Percentiles rank a stretch among this genome's conserved stretches.
phyloP scores from a whole-genome alignment of 2,329 filamentous ascomycete genomes.

The Diaporthe sp. region DNA sequence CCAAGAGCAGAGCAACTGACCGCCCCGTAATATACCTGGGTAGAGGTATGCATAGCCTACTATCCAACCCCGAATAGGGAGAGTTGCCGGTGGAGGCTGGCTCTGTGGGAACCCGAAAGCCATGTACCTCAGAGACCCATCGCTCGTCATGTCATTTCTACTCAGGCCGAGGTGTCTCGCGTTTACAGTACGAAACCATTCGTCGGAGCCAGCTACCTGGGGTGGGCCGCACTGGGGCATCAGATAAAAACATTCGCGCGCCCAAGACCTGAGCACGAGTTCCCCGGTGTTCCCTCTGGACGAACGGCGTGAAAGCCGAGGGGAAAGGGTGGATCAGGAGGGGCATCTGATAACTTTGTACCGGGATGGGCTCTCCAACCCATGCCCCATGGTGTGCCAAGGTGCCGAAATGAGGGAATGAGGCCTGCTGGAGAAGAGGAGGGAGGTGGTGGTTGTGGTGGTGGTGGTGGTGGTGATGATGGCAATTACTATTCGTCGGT shows the following conservation, averaged over 20 bases:
- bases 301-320: neutral
- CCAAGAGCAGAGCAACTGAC: neutral
- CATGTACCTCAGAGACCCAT: neutral
- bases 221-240: constrained; percentile 30
- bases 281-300: neutral
- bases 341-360: constrained; percentile 36
- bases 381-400: constrained; percentile 8
- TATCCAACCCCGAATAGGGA: neutral
- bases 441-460: neutral
- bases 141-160: neutral
- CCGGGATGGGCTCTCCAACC: constrained; percentile 23
- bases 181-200: constrained; percentile 2
- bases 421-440: constrained; percentile 7
- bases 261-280: neutral
- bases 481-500: neutral
- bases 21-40: constrained; percentile 6
- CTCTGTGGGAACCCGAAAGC: neutral
- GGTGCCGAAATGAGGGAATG: constrained; percentile 6
- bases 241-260: constrained; percentile 19
- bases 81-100: neutral
- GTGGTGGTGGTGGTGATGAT: neutral
- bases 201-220: neutral
- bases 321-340: constrained; percentile 24
- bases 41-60: neutral
- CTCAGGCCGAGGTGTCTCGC: neutral